A percentile compares a stretch with the other conserved stretches of the same genome.
These are phyloP conservation scores for Salvia splendens DNA, from an alignment of 257 asterid genomes.

Conservation along the genomic window DNA sequence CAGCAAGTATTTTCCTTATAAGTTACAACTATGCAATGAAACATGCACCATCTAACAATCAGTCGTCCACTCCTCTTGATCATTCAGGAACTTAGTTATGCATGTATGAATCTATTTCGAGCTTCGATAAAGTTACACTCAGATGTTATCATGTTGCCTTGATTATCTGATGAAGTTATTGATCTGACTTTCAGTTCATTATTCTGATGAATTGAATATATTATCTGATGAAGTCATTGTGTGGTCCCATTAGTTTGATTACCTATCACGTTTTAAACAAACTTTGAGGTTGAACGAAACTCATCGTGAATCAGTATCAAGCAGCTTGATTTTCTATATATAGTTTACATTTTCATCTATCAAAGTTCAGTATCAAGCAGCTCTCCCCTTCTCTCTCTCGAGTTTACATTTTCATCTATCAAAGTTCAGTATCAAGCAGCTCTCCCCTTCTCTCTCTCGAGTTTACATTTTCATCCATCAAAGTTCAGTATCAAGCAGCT, in stretches of 20 bases:
- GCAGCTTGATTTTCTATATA: background rate
- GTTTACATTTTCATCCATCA: too few species aligned
- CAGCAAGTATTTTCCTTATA: background rate
- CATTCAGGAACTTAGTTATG: background rate
- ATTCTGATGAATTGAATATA: too few species aligned
- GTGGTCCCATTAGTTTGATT: too few species aligned
- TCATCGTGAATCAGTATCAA: background rate
- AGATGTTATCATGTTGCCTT: background rate
- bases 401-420: slow-evolving; percentile 3
- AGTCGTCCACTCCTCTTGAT: background rate
- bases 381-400: background rate
- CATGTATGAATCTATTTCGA: background rate
- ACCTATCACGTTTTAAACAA: background rate
- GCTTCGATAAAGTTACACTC: background rate
- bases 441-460: background rate
- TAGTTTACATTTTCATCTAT: background rate
- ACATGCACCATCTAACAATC: background rate
- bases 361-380: background rate
- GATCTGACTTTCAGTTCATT: too few species aligned
- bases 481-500: background rate
- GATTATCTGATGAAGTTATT: too few species aligned
- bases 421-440: background rate
- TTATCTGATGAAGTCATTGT: too few species aligned
- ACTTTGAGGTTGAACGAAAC: background rate
- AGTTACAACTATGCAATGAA: background rate